A percentile compares a stretch with the other conserved stretches of the same genome.
phyloP scores from a whole-genome alignment of 2,329 filamentous ascomycete species.

The Clonostachys chloroleuca region DNA sequence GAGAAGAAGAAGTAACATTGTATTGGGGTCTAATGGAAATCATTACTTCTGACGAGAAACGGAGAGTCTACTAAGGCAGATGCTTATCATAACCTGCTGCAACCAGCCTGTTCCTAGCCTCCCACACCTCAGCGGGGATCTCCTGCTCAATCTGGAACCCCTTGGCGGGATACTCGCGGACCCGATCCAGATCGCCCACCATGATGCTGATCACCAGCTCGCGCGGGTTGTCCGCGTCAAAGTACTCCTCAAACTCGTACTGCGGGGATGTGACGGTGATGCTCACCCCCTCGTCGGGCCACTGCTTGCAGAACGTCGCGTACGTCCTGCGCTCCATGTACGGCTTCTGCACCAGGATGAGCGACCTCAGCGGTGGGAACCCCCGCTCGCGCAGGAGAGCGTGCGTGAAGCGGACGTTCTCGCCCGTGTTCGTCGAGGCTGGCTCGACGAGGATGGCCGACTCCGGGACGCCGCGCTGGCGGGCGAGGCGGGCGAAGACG shows the following conservation, averaged over 20 bases:
- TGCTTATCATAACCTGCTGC: conserved; percentile 29
- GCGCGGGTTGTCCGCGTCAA: conserved; percentile 30
- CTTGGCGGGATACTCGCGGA: conserved; percentile 32
- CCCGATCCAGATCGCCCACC: conserved; percentile 37
- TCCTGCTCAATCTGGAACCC: conserved; percentile 38
- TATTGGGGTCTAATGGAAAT: too few relatives aligned
- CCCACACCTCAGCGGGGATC: conserved; percentile 34
- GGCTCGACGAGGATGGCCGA: conserved; percentile 31
- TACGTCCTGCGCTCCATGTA: conserved; percentile 43
- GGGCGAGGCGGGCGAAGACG: conserved; percentile 33
- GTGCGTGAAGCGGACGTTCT: conserved; percentile 39
- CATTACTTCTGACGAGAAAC: too few relatives aligned
- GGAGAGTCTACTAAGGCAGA: conserved; percentile 19
- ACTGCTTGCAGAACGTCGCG: conserved; percentile 40
- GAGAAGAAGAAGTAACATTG: too few relatives aligned
- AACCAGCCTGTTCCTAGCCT: conserved; percentile 32
- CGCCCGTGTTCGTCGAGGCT: conserved; percentile 36
- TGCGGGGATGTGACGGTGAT: conserved; percentile 35
- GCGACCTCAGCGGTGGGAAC: conserved; percentile 14
- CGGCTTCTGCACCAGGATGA: conserved; percentile 41
- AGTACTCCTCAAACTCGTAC: conserved; percentile 31
- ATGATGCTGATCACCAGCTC: conserved; percentile 37
- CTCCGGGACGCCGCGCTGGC: conserved; percentile 29
- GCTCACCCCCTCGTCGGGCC: conserved; percentile 24
- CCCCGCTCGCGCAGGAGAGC: conserved; percentile 20